phyloP scores from a whole-genome alignment of 2,329 filamentous ascomycete genomes.

The Monilinia fructigena region DNA sequence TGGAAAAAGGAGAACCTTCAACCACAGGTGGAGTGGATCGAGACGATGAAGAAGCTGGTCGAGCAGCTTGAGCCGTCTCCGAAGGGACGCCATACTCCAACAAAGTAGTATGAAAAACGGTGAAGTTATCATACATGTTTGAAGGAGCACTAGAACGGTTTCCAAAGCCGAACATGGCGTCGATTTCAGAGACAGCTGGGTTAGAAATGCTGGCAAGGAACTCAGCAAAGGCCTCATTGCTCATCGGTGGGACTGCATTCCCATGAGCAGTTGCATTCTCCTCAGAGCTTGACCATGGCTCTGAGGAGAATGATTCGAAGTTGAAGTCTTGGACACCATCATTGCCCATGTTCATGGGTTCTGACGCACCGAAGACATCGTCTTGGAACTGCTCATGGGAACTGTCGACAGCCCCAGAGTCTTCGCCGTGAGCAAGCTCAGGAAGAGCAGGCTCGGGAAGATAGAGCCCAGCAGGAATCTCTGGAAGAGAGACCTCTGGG shows the following conservation, averaged over 20 bases:
- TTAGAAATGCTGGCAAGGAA: neutral
- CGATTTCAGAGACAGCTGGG: neutral
- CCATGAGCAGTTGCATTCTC: neutral
- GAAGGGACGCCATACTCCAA: neutral
- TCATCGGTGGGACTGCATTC: neutral
- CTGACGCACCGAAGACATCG: neutral
- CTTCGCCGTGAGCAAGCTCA: no score
- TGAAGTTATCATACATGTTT: neutral
- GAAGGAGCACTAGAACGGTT: neutral
- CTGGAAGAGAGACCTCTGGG: neutral
- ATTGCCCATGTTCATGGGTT: neutral
- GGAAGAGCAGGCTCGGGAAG: conserved; percentile 1
- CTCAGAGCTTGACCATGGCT: no score
- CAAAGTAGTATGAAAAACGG: neutral
- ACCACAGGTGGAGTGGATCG: neutral
- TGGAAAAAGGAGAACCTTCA: neutral
- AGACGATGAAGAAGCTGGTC: neutral
- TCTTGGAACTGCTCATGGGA: no score
- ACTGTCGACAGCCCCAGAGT: no score
- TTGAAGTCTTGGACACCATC: neutral
- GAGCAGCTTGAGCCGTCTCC: neutral
- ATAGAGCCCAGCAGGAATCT: neutral
- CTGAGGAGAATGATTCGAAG: neutral
- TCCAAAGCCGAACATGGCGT: neutral
- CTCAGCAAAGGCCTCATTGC: neutral